These are phyloP conservation scores for Chytriomyces sp. DNA, from an alignment of 192 early-diverging fungal species.

Conservation along the genomic window DNA sequence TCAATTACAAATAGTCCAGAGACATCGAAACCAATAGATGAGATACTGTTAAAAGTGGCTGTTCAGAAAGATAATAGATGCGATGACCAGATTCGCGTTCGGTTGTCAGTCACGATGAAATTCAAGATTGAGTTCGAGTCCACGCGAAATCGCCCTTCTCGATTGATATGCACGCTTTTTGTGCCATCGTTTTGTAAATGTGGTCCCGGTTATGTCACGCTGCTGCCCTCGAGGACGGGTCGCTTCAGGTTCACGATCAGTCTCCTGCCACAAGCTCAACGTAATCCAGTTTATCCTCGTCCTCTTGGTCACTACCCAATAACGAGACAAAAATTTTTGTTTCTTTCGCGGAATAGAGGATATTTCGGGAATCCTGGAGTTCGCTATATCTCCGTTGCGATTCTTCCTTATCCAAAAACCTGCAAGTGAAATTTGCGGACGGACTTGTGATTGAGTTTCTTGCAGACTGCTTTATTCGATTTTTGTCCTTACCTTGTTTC, in stretches of 20 bases:
- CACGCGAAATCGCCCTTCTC: slow-evolving; percentile 21
- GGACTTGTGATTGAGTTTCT: slow-evolving; percentile 24
- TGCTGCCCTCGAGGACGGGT: background rate
- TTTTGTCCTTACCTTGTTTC: background rate
- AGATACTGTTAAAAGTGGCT: background rate
- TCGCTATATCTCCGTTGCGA: slow-evolving; percentile 21
- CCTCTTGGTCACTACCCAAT: background rate
- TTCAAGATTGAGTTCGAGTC: background rate
- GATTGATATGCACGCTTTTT: background rate
- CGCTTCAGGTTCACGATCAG: background rate
- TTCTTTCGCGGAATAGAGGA: slow-evolving; percentile 14
- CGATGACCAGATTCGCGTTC: background rate
- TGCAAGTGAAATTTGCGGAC: background rate
- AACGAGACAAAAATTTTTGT: slow-evolving; percentile 12
- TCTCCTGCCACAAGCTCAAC: background rate
- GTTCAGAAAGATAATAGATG: too few species aligned
- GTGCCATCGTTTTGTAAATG: background rate
- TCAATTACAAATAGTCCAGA: background rate
- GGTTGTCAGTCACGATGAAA: background rate
- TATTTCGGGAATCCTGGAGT: slow-evolving; percentile 24
- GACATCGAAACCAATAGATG: background rate
- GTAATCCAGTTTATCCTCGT: background rate
- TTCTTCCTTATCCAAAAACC: background rate
- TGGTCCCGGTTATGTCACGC: slow-evolving; percentile 22
- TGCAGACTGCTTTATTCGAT: slow-evolving; percentile 19